Evolutionary conservation across 805 yeast genomes (phyloP), one percentile per base, ranked within the genome.

Genomic region (Jamesozyma spencerorum): DNA sequence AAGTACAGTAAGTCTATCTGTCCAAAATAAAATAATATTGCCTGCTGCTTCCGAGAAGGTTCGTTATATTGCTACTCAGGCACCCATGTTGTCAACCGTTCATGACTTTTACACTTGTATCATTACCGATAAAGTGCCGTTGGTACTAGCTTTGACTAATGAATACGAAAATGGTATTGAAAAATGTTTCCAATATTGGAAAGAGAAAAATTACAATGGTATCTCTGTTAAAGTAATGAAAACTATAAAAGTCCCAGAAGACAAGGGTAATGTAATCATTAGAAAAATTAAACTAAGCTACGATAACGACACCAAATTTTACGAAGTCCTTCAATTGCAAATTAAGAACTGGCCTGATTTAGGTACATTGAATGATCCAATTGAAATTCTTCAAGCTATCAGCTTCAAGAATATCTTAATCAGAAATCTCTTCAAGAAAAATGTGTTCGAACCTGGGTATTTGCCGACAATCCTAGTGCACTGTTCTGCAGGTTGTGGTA

Each of bases 401-500:
- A 63, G 65, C 37, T 51, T 78, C 50, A 72, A 74, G 43, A 66
- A 69, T 37, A 48, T 67, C 11, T 55, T 77, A 14, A 59, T 70
- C 34, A 47, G 60, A 28, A 44, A 47, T n/a, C 43, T 58, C 18
- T 43, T 40, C 18, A 39, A 33, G 5, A 18, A 41, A 17, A 35
- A 47, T 12, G 38, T 44, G n/a, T 44, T 41, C 33, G 33, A 45
- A 6, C 43, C 50, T 6, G 50, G 34, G 48, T 64, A 56, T n/a
- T 57, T 65, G 1, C 62, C 71, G 0, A 83, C 85, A 18, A 70
- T 79, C 5, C 57, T 86, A 35, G 84, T 83, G 19, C 97, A 90
- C 62, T 90, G 98, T 56, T 85, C 95, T 5, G 97, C 97, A 1
- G 98, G 98, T 0, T 87, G 95, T 55, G 98, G 98, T 15, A 69